Base-by-base conservation (phyloP, 2,329 filamentous ascomycete genomes). In the Cercospora beticola region DNA sequence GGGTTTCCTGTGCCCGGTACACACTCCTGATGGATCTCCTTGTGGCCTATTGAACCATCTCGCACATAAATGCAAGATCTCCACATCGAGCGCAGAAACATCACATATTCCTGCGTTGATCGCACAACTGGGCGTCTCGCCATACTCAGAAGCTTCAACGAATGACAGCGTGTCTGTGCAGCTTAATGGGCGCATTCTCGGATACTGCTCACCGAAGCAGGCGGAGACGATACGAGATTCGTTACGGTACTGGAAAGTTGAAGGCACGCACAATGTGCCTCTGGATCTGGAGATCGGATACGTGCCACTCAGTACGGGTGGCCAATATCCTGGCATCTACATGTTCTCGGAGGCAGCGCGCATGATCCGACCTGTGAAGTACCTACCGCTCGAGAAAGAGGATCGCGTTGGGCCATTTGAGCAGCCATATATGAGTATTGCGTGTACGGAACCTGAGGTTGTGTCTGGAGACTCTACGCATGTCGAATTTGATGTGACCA, bases 391-490 rank as follows among this genome's bases (percentile, higher is more conserved):
- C 4, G 91, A 92, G 69, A 92, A 92, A 78, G 85, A 92, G 74
- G 95, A 99, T 81, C 93, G 88, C 71, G 91, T 99, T 36, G 95
- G 95, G 9, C 92, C 95, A 0, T 92, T 96, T 73, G 95, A 99
- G 81, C 95, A 99, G 82, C 94, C 94, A 0, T 98, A 95, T 83
- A 97, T 99, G 94, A 93, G 93, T 60, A 97, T 99, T 78, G 94
- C 95, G 23, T 94, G 93, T 74, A 90, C 92, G n/a, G 90, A 94
- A 61, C 86, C 90, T 36, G 95, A 99, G 79, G 88, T 98, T 69
- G 86, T 91, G 30, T 92, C 93, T n/a, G 93, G 93, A 60, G 87
- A 94, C 76, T 93, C 93, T 4, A 97, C 93, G 0, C 95, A 99
- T 78, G 93, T 98, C 56, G 95, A 99, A 80, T 92, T 92, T 76